Evolutionary conservation across 345 rosid genomes (phyloP), one percentile per base, ranked within the genome.

Genomic region (Brassica carinata): DNA sequence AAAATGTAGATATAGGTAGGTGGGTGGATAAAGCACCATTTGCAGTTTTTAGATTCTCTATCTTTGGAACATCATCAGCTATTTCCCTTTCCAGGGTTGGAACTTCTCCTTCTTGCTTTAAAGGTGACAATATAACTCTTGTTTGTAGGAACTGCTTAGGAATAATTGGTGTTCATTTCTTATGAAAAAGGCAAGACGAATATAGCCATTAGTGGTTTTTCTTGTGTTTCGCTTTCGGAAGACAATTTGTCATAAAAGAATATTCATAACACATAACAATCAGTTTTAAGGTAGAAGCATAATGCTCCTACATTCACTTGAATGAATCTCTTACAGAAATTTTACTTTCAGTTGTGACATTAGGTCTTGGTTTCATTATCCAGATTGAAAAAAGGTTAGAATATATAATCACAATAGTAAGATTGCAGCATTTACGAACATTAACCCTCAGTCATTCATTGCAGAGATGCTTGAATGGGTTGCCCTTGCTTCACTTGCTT

Each of bases 401-500:
- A 43, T 43, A 14, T 43, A 43, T 43, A 43, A 43, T 11, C 51
- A 43, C 51, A 43, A 43, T 43, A 14, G 14, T 43, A 43, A 2
- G 51, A 43, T 9, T 43, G 82, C 77, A 45, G 80, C 74, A 82
- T 82, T 83, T 43, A 9, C 14, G n/a, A 43, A 43, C 1, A 43
- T 43, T 10, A 43, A 9, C n/a, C 14, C 51, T 43, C n/a, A 10
- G 14, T 43, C n/a, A 14, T 11, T 10, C 14, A 43, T 43, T 65
- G 83, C 72, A 72, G 91, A 83, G 79, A 86, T 81, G 72, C 91
- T 92, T 79, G 92, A 76, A 18, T 81, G 89, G 66, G 77, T 76
- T 69, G 51, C 14, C 51, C 51, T 43, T 43, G 2, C 51, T 43
- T 43, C 14, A 10, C 51, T 43, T 43, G 87, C 79, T 88, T 88